A percentile compares a stretch with the other conserved stretches of the same genome.
phyloP scores from a whole-genome alignment of 2,329 filamentous ascomycete genomes.

The Diaporthe caulivora region DNA sequence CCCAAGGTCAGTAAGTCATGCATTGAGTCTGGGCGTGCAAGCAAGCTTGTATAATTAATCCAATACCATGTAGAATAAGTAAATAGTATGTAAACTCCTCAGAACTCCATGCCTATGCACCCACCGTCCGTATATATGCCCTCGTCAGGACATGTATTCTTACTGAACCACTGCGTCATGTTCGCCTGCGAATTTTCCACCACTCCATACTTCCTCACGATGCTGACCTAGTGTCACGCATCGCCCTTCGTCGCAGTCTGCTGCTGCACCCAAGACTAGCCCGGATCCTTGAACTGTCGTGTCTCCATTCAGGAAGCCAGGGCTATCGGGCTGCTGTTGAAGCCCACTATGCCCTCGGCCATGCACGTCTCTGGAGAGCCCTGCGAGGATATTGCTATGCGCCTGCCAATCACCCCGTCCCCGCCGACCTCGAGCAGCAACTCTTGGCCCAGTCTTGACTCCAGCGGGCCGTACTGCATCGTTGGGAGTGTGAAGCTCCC shows the following conservation, averaged over 20 bases:
- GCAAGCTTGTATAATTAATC: background rate
- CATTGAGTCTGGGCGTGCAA: too few species aligned
- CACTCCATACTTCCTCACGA: background rate
- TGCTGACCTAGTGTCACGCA: too few species aligned
- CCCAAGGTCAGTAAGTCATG: too few species aligned
- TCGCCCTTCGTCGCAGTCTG: too few species aligned
- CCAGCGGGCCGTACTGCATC: background rate
- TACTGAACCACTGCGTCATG: background rate
- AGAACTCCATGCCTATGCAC: slow-evolving; percentile 2
- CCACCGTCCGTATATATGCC: background rate
- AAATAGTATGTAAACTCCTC: background rate
- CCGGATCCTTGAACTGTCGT: too few species aligned
- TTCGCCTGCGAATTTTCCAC: background rate
- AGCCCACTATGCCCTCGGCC: slow-evolving; percentile 39
- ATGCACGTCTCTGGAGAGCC: background rate
- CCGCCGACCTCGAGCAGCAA: slow-evolving; percentile 35
- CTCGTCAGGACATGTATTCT: too few species aligned
- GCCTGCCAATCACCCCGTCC: slow-evolving; percentile 38
- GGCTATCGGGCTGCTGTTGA: slow-evolving; percentile 31
- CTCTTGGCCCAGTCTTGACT: slow-evolving; percentile 25
- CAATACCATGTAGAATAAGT: background rate
- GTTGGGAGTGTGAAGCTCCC: slow-evolving; percentile 15
- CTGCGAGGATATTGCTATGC: slow-evolving; percentile 30
- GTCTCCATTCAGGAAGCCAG: slow-evolving; percentile 7
- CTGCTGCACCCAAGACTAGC: background rate